A percentile compares a stretch with the other conserved stretches of the same genome.
phyloP scores from a whole-genome alignment of 257 asterid genomes.

The Ballota nigra region DNA sequence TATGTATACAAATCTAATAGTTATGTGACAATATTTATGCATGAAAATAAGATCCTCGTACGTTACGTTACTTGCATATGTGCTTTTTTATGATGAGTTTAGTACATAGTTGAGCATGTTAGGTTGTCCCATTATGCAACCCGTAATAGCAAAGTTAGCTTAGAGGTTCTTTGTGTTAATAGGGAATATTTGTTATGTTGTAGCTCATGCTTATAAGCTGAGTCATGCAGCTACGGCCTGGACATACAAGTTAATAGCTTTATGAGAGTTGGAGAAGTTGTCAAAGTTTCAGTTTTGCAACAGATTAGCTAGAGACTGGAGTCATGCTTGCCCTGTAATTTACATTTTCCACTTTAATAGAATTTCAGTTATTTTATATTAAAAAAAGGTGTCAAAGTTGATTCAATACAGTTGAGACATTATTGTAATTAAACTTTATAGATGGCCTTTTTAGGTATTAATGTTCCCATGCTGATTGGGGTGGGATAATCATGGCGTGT shows the following conservation, averaged over 20 bases:
- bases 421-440: background rate
- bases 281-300: too few species aligned
- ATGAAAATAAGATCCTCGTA: background rate
- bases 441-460: background rate
- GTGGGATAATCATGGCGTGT: background rate
- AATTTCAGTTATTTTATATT: too few species aligned
- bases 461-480: background rate
- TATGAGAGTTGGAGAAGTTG: background rate
- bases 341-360: too few species aligned
- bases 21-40: too few species aligned
- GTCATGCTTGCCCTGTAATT: background rate
- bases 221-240: background rate
- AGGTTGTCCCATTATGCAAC: background rate
- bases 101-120: background rate
- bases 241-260: background rate
- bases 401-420: background rate
- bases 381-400: too few species aligned
- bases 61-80: background rate
- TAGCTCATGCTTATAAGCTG: background rate
- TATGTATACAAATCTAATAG: too few species aligned
- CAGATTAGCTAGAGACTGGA: too few species aligned
- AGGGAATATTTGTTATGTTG: background rate
- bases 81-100: background rate
- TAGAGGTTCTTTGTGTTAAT: too few species aligned
- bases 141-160: too few species aligned